A percentile compares a stretch with the other conserved stretches of the same genome.
phyloP scores from a whole-genome alignment of 2,329 filamentous ascomycete genomes.

The Raffaelea albimanens region DNA sequence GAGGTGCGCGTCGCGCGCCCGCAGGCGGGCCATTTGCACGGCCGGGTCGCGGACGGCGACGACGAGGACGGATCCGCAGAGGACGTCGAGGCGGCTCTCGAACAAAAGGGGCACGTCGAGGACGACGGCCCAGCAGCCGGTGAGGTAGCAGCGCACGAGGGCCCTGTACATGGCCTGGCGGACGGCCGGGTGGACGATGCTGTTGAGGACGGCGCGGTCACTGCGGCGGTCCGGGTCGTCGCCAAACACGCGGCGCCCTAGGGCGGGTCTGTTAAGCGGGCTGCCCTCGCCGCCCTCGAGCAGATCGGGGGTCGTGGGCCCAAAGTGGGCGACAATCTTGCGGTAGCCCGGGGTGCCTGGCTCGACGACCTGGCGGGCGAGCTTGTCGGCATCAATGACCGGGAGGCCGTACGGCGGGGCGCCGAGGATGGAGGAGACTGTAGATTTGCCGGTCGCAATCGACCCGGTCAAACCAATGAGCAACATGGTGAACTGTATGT shows the following conservation, averaged over 20 bases:
- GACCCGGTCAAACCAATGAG: slow-evolving; percentile 94
- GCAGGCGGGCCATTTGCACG: slow-evolving; percentile 73
- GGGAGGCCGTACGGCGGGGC: slow-evolving; percentile 75
- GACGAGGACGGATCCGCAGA: slow-evolving; percentile 79
- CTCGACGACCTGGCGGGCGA: slow-evolving; percentile 89
- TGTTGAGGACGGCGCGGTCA: slow-evolving; percentile 72
- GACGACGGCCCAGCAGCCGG: slow-evolving; percentile 78
- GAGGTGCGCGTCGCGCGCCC: slow-evolving; percentile 67
- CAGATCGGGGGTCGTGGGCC: slow-evolving; percentile 73
- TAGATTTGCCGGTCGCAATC: slow-evolving; percentile 97
- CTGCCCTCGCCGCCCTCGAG: slow-evolving; percentile 47
- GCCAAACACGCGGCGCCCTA: slow-evolving; percentile 83
- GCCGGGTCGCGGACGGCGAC: slow-evolving; percentile 73
- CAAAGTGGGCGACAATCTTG: slow-evolving; percentile 74
- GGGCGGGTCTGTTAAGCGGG: slow-evolving; percentile 74
- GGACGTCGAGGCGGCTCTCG: slow-evolving; percentile 73
- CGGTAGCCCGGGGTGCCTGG: slow-evolving; percentile 79
- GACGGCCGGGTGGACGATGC: slow-evolving; percentile 89
- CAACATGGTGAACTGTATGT: slow-evolving; percentile 55
- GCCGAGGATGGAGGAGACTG: slow-evolving; percentile 76
- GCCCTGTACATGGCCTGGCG: slow-evolving; percentile 69
- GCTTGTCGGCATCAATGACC: slow-evolving; percentile 85
- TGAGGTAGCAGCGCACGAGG: slow-evolving; percentile 63
- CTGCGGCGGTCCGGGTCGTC: slow-evolving; percentile 56
- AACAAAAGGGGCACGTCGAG: slow-evolving; percentile 89